Evolutionary conservation across 108 stramenopile species (phyloP).

Genomic region (Nitzschia sp.): DNA sequence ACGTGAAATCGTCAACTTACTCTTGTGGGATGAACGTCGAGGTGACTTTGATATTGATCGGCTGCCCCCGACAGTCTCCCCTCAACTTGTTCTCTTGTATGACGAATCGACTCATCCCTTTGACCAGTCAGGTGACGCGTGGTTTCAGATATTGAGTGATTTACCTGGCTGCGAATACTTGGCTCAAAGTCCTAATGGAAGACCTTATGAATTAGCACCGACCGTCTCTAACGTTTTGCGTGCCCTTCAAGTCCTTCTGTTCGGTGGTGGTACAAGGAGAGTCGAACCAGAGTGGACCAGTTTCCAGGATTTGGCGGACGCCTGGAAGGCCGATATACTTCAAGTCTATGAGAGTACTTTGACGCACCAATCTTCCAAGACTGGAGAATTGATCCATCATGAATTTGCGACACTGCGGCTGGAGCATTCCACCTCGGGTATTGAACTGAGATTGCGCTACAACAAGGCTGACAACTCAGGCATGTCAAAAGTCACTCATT

Average conservation of each 20-base stretch:
- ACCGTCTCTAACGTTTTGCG: slow-evolving; percentile 28
- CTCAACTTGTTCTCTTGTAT: slow-evolving; percentile 7
- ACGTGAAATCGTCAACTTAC: slow-evolving; percentile 32
- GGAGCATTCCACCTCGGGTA: neutral
- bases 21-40: slow-evolving; percentile 34
- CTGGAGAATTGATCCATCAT: slow-evolving; percentile 20
- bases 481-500: slow-evolving; percentile 38
- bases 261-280: neutral
- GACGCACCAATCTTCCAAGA: slow-evolving; percentile 11
- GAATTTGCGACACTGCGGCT: slow-evolving; percentile 28
- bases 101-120: neutral
- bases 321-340: slow-evolving; percentile 1
- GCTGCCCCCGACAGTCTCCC: slow-evolving; percentile 26
- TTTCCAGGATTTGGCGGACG: slow-evolving; percentile 16
- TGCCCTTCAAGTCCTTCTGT: slow-evolving; percentile 16
- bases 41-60: slow-evolving; percentile 20
- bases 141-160: slow-evolving; percentile 38
- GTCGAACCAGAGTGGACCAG: slow-evolving; percentile 9
- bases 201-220: slow-evolving; percentile 36
- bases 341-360: slow-evolving; percentile 9
- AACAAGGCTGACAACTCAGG: slow-evolving; percentile 24
- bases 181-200: slow-evolving; percentile 26
- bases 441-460: slow-evolving; percentile 36
- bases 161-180: slow-evolving; percentile 34
- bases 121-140: slow-evolving; percentile 14